A percentile compares a stretch with the other conserved stretches of the same genome.
Evolutionary conservation across 805 yeast species (phyloP).

Genomic region (Wickerhamomyces ciferrii): DNA sequence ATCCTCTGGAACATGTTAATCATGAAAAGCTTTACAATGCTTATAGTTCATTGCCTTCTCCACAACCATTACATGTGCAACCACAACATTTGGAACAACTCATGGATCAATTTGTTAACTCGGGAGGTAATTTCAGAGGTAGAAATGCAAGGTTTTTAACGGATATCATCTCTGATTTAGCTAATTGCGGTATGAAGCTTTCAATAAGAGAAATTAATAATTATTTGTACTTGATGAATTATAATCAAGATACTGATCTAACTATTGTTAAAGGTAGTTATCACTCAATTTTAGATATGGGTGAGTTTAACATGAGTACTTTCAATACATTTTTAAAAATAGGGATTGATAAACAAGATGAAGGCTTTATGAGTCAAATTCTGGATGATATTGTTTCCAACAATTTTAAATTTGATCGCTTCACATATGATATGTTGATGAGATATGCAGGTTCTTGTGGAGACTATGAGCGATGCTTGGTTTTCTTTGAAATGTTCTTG

Average conservation of each 20-base stretch:
- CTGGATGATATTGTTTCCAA: slow-evolving; percentile 12
- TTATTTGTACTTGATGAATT: slow-evolving; percentile 14
- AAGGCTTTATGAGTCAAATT: slow-evolving; percentile 10
- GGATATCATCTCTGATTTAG: slow-evolving; percentile 14
- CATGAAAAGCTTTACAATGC: slow-evolving; percentile 14
- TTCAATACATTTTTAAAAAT: slow-evolving; percentile 23
- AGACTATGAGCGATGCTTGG: neutral
- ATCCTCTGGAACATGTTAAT: slow-evolving; percentile 8
- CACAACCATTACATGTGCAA: slow-evolving; percentile 25
- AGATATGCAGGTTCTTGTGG: slow-evolving; percentile 8
- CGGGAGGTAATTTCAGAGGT: slow-evolving; percentile 10
- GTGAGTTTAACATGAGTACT: slow-evolving; percentile 12
- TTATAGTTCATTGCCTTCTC: slow-evolving; percentile 25
- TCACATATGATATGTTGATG: slow-evolving; percentile 21
- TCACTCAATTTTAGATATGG: slow-evolving; percentile 1
- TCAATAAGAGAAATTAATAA: slow-evolving; percentile 24
- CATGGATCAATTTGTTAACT: slow-evolving; percentile 13
- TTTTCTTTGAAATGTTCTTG: slow-evolving; percentile 1
- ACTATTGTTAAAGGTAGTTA: slow-evolving; percentile 2
- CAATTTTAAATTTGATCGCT: slow-evolving; percentile 22
- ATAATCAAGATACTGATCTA: slow-evolving; percentile 3
- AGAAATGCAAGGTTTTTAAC: slow-evolving; percentile 4
- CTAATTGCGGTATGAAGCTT: slow-evolving; percentile 21
- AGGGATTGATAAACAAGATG: slow-evolving; percentile 14
- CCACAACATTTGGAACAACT: slow-evolving; percentile 26